Conservation (phyloP, 495 filamentous ascomycete genomes). For the Penicillium steckii region DNA sequence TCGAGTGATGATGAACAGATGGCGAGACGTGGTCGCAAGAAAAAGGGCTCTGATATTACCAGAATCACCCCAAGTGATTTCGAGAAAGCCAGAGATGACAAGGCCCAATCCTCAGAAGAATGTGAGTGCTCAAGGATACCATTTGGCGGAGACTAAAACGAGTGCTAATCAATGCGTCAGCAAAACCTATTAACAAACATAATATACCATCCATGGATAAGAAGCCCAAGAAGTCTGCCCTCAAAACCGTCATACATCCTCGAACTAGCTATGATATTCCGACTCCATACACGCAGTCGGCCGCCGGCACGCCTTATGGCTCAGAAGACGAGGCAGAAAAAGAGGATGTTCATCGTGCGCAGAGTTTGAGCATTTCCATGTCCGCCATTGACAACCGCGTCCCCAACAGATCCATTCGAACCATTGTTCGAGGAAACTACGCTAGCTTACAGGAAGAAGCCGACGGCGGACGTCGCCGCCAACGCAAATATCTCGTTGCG, state of each 20-base stretch:
- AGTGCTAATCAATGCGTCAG: constrained; percentile 4
- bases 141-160: not conserved
- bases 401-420: constrained; percentile 79
- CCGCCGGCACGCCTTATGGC: constrained; percentile 71
- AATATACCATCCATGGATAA: constrained; percentile 11
- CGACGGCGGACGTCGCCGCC: constrained; percentile 67
- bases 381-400: constrained; percentile 73
- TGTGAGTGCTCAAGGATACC: constrained; percentile 50
- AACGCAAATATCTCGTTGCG: constrained; percentile 87
- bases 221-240: constrained; percentile 36
- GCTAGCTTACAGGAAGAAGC: constrained; percentile 68
- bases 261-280: constrained; percentile 70
- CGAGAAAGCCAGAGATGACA: constrained; percentile 14
- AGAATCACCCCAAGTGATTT: constrained; percentile 20
- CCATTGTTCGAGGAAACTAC: constrained; percentile 87
- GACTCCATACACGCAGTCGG: constrained; percentile 51
- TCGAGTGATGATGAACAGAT: constrained; percentile 49
- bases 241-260: constrained; percentile 72
- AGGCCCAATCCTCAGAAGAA: constrained; percentile 50
- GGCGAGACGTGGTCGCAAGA: constrained; percentile 30
- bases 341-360: constrained; percentile 79
- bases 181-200: constrained; percentile 2
- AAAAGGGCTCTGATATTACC: constrained; percentile 21
- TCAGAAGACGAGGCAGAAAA: constrained; percentile 86
- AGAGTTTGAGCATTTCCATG: constrained; percentile 74